These are phyloP conservation scores for Globisporangium mamillatum DNA, from an alignment of 352 stramenopile species.

Conservation along the genomic window DNA sequence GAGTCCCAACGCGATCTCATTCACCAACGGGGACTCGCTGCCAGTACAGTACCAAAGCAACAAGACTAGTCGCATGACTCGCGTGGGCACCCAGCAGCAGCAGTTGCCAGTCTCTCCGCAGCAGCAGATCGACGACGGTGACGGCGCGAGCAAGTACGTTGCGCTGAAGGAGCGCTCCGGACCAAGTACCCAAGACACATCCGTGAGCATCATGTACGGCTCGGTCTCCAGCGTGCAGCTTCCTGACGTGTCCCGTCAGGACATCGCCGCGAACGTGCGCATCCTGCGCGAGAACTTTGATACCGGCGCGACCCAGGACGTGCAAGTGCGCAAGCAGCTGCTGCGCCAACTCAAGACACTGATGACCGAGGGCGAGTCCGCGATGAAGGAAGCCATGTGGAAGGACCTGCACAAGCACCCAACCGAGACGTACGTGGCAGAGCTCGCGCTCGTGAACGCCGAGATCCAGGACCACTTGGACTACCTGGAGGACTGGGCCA, in stretches of 20 bases:
- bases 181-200: not conserved
- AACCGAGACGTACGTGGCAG: constrained; percentile 53
- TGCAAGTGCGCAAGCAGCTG: constrained; percentile 40
- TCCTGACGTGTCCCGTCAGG: constrained; percentile 49
- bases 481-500: constrained; percentile 64
- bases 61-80: not conserved
- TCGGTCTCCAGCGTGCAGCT: constrained; percentile 30
- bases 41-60: not conserved
- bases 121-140: not conserved
- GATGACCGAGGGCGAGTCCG: constrained; percentile 46
- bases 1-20: not conserved
- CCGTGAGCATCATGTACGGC: constrained; percentile 54
- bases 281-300: constrained; percentile 50
- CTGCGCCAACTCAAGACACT: constrained; percentile 49
- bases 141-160: not conserved
- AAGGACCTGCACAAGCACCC: constrained; percentile 74
- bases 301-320: constrained; percentile 40
- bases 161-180: not conserved
- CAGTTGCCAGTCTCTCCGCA: not conserved
- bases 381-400: constrained; percentile 50
- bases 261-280: constrained; percentile 45
- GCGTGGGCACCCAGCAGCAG: not conserved
- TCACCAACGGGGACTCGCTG: not conserved
- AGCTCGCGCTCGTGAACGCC: constrained; percentile 41
- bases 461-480: constrained; percentile 82